Conservation (phyloP, 495 filamentous ascomycete species). For the Penicillium cataractarum region DNA sequence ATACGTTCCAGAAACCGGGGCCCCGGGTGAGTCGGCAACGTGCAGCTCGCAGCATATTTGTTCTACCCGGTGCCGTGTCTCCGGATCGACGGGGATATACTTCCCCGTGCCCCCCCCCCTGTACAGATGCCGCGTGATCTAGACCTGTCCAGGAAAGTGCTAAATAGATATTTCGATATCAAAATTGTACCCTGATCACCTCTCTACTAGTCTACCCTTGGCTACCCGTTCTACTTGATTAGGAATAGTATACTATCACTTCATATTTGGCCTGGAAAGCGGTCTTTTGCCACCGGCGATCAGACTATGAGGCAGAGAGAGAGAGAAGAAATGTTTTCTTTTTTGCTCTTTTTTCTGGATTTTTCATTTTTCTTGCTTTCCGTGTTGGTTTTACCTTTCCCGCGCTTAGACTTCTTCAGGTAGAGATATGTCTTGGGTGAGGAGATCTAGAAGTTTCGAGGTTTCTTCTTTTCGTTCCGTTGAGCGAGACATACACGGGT, state of each 20-base stretch:
- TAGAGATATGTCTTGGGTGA: not conserved
- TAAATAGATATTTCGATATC: too few relatives aligned
- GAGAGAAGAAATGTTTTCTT: not conserved
- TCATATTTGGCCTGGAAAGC: not conserved
- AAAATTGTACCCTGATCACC: too few relatives aligned
- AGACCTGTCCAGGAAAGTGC: not conserved
- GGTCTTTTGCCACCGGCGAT: not conserved
- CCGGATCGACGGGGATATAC: not conserved
- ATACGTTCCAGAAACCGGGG: not conserved
- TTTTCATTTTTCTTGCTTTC: not conserved
- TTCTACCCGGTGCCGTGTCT: not conserved
- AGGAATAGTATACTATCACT: not conserved
- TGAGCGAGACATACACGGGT: not conserved
- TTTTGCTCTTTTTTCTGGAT: not conserved
- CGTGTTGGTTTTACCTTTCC: not conserved
- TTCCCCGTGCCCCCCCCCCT: not conserved
- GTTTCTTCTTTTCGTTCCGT: not conserved
- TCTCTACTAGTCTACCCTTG: not conserved
- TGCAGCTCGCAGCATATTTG: not conserved
- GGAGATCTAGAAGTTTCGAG: constrained; percentile 4
- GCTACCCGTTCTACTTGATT: not conserved
- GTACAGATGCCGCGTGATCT: not conserved
- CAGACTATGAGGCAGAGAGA: not conserved
- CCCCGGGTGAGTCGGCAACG: not conserved
- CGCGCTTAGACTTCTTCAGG: not conserved